Evolutionary conservation across 768 basidiomycete species (phyloP).

Genomic region (Suillus sp.): DNA sequence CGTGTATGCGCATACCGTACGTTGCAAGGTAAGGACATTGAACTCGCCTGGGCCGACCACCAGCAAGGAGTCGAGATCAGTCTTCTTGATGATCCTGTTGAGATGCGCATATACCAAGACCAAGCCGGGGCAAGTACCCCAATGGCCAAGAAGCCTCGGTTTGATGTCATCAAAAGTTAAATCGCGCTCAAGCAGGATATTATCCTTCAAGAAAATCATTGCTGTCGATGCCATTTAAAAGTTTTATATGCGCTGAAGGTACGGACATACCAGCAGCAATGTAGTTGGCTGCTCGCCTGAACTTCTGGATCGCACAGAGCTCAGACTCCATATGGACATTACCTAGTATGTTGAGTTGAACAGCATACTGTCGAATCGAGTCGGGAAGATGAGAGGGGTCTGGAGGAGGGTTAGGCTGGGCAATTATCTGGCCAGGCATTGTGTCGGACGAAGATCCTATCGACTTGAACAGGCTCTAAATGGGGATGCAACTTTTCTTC

Average conservation of each 20-base stretch:
- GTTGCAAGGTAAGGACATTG: background rate
- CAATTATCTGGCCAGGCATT: conserved; percentile 63
- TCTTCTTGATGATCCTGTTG: conserved; percentile 62
- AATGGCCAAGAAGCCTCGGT: conserved; percentile 77
- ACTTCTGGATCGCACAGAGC: conserved; percentile 51
- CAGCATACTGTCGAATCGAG: conserved; percentile 49
- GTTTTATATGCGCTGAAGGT: background rate
- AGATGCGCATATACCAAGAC: conserved; percentile 72
- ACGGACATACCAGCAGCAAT: conserved; percentile 62
- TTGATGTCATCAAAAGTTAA: conserved; percentile 75
- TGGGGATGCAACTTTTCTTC: background rate
- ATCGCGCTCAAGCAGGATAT: conserved; percentile 64
- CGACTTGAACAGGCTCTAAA: background rate
- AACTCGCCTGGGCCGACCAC: conserved; percentile 74
- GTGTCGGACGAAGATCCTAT: background rate
- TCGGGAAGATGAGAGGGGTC: conserved; percentile 70
- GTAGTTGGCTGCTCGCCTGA: conserved; percentile 66
- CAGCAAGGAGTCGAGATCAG: conserved; percentile 64
- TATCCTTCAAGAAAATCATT: conserved; percentile 82
- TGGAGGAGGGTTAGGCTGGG: conserved; percentile 67
- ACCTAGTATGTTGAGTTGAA: conserved; percentile 49
- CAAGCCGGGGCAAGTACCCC: conserved; percentile 84
- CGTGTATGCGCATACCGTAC: background rate
- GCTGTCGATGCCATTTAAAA: conserved; percentile 40
- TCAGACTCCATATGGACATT: conserved; percentile 52